Percentiles rank a stretch among this genome's conserved stretches.
phyloP scores from a whole-genome alignment of 1,284 basidiomycete genomes.

The Coniophora puteana region DNA sequence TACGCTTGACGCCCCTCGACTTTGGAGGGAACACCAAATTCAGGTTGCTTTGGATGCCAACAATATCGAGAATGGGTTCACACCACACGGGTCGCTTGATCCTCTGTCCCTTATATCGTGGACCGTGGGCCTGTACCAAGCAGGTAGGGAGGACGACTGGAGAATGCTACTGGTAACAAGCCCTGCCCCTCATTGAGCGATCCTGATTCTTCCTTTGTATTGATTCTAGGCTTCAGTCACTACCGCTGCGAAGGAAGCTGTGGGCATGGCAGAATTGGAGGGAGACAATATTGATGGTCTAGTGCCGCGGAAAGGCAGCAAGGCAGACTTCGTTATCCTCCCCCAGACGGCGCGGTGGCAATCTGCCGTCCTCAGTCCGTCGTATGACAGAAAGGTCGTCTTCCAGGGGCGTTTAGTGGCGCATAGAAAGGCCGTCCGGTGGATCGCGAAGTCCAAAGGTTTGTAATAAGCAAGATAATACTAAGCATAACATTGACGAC shows the following conservation, averaged over 20 bases:
- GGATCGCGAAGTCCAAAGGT: constrained; percentile 9
- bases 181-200: constrained; percentile 7
- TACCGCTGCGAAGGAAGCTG: constrained; percentile 41
- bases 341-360: constrained; percentile 44
- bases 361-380: constrained; percentile 46
- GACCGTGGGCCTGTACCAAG: constrained; percentile 58
- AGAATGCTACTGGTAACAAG: constrained; percentile 46
- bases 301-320: constrained; percentile 35
- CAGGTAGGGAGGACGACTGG: constrained; percentile 44
- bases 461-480: not conserved
- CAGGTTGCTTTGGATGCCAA: constrained; percentile 56
- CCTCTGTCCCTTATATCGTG: constrained; percentile 55
- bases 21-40: constrained; percentile 41
- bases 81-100: constrained; percentile 60
- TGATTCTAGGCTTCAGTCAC: constrained; percentile 33
- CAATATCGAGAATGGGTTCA: constrained; percentile 65
- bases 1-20: constrained; percentile 48
- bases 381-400: constrained; percentile 37
- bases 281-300: constrained; percentile 25
- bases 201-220: not conserved
- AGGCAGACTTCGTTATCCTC: constrained; percentile 59
- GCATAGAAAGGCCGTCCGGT: constrained; percentile 15
- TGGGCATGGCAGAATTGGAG: constrained; percentile 29
- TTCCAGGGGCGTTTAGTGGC: constrained; percentile 21
- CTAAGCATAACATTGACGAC: not conserved